Evolutionary conservation across 495 filamentous ascomycete genomes (phyloP).

Genomic region (Halenospora varia): DNA sequence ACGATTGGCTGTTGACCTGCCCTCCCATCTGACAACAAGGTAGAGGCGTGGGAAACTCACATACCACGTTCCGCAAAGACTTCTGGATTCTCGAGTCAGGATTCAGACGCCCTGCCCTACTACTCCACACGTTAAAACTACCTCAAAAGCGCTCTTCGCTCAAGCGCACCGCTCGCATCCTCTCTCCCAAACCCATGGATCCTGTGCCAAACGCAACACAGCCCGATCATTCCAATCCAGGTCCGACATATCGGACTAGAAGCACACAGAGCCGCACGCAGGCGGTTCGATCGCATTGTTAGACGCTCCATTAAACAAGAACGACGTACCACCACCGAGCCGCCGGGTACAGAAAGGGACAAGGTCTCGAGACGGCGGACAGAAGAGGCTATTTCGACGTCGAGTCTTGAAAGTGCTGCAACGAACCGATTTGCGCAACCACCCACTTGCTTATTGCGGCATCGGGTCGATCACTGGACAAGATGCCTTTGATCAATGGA

Average conservation of each 20-base stretch:
- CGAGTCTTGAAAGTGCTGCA: constrained; percentile 1
- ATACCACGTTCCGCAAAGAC: background rate
- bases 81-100: no score
- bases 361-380: background rate
- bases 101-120: background rate
- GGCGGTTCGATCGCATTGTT: background rate
- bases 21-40: background rate
- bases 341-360: background rate
- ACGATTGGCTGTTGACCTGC: background rate
- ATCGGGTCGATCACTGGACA: background rate
- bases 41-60: background rate
- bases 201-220: background rate
- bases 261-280: background rate
- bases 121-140: background rate
- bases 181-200: background rate
- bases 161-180: background rate
- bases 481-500: constrained; percentile 52
- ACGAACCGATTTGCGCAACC: background rate
- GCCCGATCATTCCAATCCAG: background rate
- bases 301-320: background rate
- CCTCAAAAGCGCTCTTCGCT: background rate
- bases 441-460: constrained; percentile 7
- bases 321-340: background rate
- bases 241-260: background rate
- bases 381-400: constrained; percentile 23